A percentile compares a stretch with the other conserved stretches of the same genome.
Evolutionary conservation across 2,329 filamentous ascomycete species (phyloP).

Genomic region (Aciculosporium take): DNA sequence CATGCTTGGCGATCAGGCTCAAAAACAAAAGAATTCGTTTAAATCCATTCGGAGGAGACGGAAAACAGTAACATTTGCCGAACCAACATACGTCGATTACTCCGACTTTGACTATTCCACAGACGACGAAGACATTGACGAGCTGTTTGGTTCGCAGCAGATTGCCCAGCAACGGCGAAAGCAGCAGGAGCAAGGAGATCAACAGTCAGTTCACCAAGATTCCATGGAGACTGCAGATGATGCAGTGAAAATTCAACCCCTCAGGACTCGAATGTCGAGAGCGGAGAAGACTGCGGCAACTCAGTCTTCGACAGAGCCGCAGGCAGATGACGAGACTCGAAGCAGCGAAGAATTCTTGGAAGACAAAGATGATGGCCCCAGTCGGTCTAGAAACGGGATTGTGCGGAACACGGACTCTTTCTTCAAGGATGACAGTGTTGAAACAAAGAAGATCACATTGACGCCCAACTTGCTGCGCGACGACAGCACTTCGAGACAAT

Average conservation of each 20-base stretch:
- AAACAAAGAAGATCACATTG: slow-evolving; percentile 93
- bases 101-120: slow-evolving; percentile 76
- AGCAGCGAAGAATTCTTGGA: slow-evolving; percentile 57
- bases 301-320: slow-evolving; percentile 15
- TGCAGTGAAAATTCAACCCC: slow-evolving; percentile 39
- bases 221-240: slow-evolving; percentile 30
- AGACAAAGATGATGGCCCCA: slow-evolving; percentile 33
- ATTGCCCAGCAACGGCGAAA: slow-evolving; percentile 17
- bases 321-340: slow-evolving; percentile 22
- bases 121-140: slow-evolving; percentile 48
- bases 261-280: slow-evolving; percentile 33
- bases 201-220: slow-evolving; percentile 12
- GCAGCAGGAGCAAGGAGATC: slow-evolving; percentile 16
- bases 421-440: slow-evolving; percentile 88
- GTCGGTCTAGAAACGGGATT: slow-evolving; percentile 68
- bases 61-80: slow-evolving; percentile 76
- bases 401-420: slow-evolving; percentile 90
- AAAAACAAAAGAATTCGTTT: slow-evolving; percentile 70
- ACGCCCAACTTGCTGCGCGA: slow-evolving; percentile 87
- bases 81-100: slow-evolving; percentile 77
- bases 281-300: slow-evolving; percentile 23
- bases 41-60: slow-evolving; percentile 73
- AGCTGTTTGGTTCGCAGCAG: slow-evolving; percentile 24
- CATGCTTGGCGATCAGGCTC: slow-evolving; percentile 50
- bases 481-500: slow-evolving; percentile 48